These are phyloP conservation scores for Westerdykella ornata DNA, from an alignment of 2,329 filamentous ascomycete genomes.

Conservation along the genomic window DNA sequence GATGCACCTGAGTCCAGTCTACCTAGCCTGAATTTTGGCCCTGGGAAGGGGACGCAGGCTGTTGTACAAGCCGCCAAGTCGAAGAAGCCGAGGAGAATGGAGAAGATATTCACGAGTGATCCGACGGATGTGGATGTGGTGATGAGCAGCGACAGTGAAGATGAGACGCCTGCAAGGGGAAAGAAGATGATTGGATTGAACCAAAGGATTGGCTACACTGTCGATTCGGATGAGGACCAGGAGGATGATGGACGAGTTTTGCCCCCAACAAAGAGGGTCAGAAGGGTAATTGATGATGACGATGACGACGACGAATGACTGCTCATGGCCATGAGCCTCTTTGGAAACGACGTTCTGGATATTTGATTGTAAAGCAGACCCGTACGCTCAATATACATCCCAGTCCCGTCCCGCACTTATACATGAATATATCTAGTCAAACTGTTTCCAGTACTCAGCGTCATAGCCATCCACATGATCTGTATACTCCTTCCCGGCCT, in stretches of 20 bases:
- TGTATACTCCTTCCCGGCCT: slow-evolving; percentile 35
- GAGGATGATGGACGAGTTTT: slow-evolving; percentile 12
- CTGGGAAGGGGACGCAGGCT: slow-evolving; percentile 32
- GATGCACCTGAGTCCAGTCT: slow-evolving; percentile 30
- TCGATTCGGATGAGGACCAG: slow-evolving; percentile 19
- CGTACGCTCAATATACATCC: too few relatives aligned
- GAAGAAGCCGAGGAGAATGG: slow-evolving; percentile 15
- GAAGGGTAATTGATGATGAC: slow-evolving; percentile 30
- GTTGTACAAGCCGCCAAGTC: slow-evolving; percentile 20
- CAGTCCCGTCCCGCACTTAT: too few relatives aligned
- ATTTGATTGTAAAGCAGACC: too few relatives aligned
- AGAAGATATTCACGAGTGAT: slow-evolving; percentile 35
- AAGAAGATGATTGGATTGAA: slow-evolving; percentile 7
- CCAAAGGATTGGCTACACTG: slow-evolving; percentile 14
- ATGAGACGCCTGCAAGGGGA: slow-evolving; percentile 13
- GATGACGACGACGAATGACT: slow-evolving; percentile 23
- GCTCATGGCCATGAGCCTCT: not conserved
- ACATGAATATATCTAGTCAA: slow-evolving; percentile 14
- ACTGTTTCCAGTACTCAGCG: slow-evolving; percentile 38
- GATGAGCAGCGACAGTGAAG: slow-evolving; percentile 33
- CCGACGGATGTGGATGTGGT: slow-evolving; percentile 27
- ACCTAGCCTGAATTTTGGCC: slow-evolving; percentile 19
- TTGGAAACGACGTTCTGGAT: not conserved
- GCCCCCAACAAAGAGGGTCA: slow-evolving; percentile 16
- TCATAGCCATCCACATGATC: slow-evolving; percentile 38